phyloP scores from a whole-genome alignment of 2,329 filamentous ascomycete species.

The Alternaria sp. region DNA sequence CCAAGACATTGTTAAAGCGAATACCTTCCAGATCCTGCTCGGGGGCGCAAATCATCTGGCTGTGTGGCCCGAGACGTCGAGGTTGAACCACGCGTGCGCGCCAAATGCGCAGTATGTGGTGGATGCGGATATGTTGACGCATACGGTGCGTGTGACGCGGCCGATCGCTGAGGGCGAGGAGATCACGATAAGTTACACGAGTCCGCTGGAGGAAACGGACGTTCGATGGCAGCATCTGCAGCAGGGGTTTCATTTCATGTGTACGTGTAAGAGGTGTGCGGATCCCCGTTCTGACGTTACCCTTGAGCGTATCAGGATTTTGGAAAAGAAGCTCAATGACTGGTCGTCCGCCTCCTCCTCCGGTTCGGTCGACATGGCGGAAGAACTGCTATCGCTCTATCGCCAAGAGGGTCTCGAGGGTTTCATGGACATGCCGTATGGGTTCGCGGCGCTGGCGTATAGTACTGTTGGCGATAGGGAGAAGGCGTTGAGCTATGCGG shows the following conservation, averaged over 20 bases:
- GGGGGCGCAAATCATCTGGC: slow-evolving; percentile 42
- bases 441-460: slow-evolving; percentile 52
- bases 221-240: slow-evolving; percentile 42
- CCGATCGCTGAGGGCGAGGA: slow-evolving; percentile 49
- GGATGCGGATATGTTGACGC: slow-evolving; percentile 47
- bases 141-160: slow-evolving; percentile 50
- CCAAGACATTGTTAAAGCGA: slow-evolving; percentile 48
- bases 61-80: slow-evolving; percentile 51
- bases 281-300: slow-evolving; percentile 40
- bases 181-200: slow-evolving; percentile 52
- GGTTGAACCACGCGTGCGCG: slow-evolving; percentile 54
- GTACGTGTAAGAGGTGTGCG: slow-evolving; percentile 50
- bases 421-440: slow-evolving; percentile 52
- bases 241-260: slow-evolving; percentile 53
- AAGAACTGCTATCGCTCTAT: slow-evolving; percentile 48
- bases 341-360: slow-evolving; percentile 29
- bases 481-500: slow-evolving; percentile 45
- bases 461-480: slow-evolving; percentile 42
- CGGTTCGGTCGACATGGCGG: slow-evolving; percentile 34
- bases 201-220: slow-evolving; percentile 41
- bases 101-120: slow-evolving; percentile 53
- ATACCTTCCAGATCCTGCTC: slow-evolving; percentile 44
- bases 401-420: slow-evolving; percentile 49
- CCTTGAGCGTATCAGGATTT: slow-evolving; percentile 37
- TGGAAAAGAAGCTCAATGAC: slow-evolving; percentile 46